These are phyloP conservation scores for Verticillium klebahnii DNA, from an alignment of 2,329 filamentous ascomycete genomes.

Conservation along the genomic window DNA sequence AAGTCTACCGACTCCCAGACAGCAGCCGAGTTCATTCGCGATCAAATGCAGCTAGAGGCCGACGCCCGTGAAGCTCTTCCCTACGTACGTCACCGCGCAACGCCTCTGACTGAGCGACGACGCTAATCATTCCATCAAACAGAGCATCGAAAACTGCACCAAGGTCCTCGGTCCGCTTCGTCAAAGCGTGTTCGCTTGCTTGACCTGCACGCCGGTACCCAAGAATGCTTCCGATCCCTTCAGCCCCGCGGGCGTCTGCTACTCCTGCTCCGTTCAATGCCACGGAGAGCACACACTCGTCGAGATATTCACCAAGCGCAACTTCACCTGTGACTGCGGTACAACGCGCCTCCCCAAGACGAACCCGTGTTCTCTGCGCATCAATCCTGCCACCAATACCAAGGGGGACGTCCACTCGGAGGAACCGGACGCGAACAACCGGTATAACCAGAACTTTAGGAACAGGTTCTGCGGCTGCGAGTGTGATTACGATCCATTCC, in stretches of 20 bases:
- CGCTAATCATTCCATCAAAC: neutral
- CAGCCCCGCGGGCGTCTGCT: slow-evolving; percentile 81
- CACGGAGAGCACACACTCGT: slow-evolving; percentile 94
- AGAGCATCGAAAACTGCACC: slow-evolving; percentile 94
- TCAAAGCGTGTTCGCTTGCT: slow-evolving; percentile 85
- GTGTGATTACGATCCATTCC: slow-evolving; percentile 80
- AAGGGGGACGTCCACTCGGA: slow-evolving; percentile 77
- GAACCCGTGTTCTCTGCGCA: slow-evolving; percentile 70
- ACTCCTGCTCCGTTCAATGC: slow-evolving; percentile 93
- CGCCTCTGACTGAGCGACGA: neutral
- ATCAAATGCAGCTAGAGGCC: slow-evolving; percentile 85
- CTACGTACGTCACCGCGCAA: slow-evolving; percentile 59
- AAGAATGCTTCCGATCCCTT: slow-evolving; percentile 56
- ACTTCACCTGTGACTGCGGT: slow-evolving; percentile 95
- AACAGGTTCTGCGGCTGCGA: slow-evolving; percentile 90
- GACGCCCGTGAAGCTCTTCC: slow-evolving; percentile 93
- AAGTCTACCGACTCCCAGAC: slow-evolving; percentile 64
- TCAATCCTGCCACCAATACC: slow-evolving; percentile 66
- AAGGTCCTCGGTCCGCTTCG: slow-evolving; percentile 82
- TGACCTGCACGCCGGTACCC: slow-evolving; percentile 87
- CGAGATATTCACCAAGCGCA: slow-evolving; percentile 91
- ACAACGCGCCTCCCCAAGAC: slow-evolving; percentile 71
- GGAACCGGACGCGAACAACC: slow-evolving; percentile 66
- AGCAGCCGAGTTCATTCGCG: slow-evolving; percentile 79
- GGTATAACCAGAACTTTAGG: slow-evolving; percentile 92